Evolutionary conservation across 108 stramenopile genomes (phyloP).

Genomic region (Skeletonema grethae): DNA sequence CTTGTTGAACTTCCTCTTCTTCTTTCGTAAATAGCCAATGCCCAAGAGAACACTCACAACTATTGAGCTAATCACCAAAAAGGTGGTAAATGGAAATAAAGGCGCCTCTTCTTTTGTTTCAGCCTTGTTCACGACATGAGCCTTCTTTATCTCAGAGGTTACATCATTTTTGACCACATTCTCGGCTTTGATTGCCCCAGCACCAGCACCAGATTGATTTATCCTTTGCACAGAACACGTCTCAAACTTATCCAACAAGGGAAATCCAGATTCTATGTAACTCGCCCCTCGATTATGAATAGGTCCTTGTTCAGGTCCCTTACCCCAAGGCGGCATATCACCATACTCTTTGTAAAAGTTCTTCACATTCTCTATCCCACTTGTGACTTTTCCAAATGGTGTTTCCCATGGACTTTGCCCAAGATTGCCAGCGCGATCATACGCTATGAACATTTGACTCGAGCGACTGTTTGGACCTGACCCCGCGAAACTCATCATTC

Average conservation of each 20-base stretch:
- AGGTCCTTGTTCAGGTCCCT: slow-evolving; percentile 48
- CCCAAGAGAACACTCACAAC: not conserved
- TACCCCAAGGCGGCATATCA: slow-evolving; percentile 74
- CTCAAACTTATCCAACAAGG: slow-evolving; percentile 47
- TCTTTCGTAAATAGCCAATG: slow-evolving; percentile 8
- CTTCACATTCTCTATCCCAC: slow-evolving; percentile 64
- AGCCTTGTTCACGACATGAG: slow-evolving; percentile 9
- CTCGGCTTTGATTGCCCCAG: not conserved
- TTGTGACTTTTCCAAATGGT: slow-evolving; percentile 74
- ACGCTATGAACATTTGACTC: slow-evolving; percentile 83
- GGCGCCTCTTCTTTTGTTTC: not conserved
- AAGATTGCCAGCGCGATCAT: slow-evolving; percentile 51
- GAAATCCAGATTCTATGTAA: slow-evolving; percentile 48
- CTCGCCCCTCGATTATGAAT: slow-evolving; percentile 38
- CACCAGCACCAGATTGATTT: not conserved
- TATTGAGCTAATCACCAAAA: not conserved
- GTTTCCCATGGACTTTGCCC: slow-evolving; percentile 81
- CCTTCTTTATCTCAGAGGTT: not conserved
- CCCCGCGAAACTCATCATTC: slow-evolving; percentile 71
- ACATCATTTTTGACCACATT: not conserved
- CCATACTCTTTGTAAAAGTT: slow-evolving; percentile 76
- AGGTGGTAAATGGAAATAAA: not conserved
- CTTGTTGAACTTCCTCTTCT: slow-evolving; percentile 16
- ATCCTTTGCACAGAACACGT: slow-evolving; percentile 34
- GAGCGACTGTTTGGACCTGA: slow-evolving; percentile 72